Evolutionary conservation across 2,329 filamentous ascomycete genomes (phyloP), one percentile per base, ranked within the genome.

Genomic region (Penicillium sp.): DNA sequence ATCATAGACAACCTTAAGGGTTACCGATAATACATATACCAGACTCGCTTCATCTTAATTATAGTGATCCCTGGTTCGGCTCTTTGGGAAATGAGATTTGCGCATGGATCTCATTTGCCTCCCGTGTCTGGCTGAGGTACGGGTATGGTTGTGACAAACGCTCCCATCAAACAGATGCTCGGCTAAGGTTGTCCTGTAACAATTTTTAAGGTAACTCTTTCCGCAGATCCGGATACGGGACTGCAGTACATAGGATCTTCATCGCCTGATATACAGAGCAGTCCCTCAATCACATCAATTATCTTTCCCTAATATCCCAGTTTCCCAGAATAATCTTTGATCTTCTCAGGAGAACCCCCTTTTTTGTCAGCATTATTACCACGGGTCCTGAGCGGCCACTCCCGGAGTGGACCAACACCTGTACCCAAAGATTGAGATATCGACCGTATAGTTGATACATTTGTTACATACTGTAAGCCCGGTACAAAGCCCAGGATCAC

Each of bases 91-190:
- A 54, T 54, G 37, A 59, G 51, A 37, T 43, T 64, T 58, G 57
- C 55, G 57, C 48, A 54, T 54, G 54, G 45, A 55, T 22, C 56
- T 51, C 53, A 60, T 59, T 60, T 59, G 28, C 60, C 56, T 39
- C 39, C 43, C 51, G 54, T 54, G 49, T 55, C 54, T n/a, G 47
- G 4, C 28, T 31, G 52, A 17, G 17, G 48, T 39, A 4, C 38
- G 34, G 31, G 22, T 25, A 37, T 20, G 50, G 55, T 34, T 42
- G 35, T 20, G 31, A 55, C 39, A 28, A 45, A 45, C 42, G 38
- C 25, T 47, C 15, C 6, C 22, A 6, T 20, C 14, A 12, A 12
- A 25, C 38, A 10, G 38, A 38, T 20, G 7, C 25, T 54, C 15
- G 54, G 47, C 31, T 15, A 28, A 38, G 6, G 15, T 12, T n/a